Base-by-base conservation (phyloP, 805 yeast genomes). In the Zygoascus bituminiphila region DNA sequence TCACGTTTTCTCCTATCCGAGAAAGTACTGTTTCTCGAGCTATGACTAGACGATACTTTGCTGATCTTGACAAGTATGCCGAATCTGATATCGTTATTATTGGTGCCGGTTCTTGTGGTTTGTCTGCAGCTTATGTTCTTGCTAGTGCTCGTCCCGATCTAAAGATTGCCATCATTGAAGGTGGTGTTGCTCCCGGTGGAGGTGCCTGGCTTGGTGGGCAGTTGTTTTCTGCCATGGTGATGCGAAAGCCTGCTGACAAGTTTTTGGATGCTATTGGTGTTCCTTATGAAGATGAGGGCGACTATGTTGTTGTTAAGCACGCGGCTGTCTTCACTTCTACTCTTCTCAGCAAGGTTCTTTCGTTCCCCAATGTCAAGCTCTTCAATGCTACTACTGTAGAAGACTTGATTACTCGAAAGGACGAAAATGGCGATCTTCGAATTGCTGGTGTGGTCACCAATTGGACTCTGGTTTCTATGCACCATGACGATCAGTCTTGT, bases 371-470 rank as follows among this genome's bases (percentile, higher is more conserved):
- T 57, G 82, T 83, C 53, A 83, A 83, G 68, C 69, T 83, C 54
- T 83, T 82, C 73, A 83, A 83, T 62, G 88, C 89, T 38, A 82
- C 88, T 35, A 81, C 88, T 39, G 89, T 82, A 44, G 91, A 83
- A 64, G 91, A 83, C 60, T 72, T 83, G 65, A 81, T 83, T 61
- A 84, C 89, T 44, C 78, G 88, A 63, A 75, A 77, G 49, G 79
- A 77, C 51, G 76, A 72, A 24, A 67, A 75, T 42, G 84, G 84
- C 45, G 75, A 76, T 51, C 67, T 82, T 46, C 73, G 82, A 56
- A 76, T 82, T 51, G 86, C 86, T 21, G 91, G 91, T 63, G 89
- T 82, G 35, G 89, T 83, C 40, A 82, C 88, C 59, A 83, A 83
- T 74, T 83, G 89, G 89, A 83, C 89, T 39, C 71, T 83, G 58